A percentile compares a stretch with the other conserved stretches of the same genome.
These are phyloP conservation scores for Cladorrhinum sp. DNA, from an alignment of 2,329 filamentous ascomycete genomes.

Conservation along the genomic window DNA sequence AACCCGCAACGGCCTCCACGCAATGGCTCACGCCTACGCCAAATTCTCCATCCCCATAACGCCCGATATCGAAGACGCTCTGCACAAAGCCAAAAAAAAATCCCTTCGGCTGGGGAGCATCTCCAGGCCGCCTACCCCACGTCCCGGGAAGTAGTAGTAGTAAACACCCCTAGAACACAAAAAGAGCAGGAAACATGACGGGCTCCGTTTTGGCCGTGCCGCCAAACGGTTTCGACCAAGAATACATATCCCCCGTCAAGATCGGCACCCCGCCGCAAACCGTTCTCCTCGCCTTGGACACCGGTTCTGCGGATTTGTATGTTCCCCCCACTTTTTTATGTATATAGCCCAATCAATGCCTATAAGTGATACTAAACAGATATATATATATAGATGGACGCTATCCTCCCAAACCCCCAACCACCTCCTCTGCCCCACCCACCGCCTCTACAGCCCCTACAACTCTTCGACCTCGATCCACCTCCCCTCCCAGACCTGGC, in stretches of 20 bases:
- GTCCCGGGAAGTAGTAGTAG: too few species aligned
- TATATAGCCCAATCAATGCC: too few species aligned
- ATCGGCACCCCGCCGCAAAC: conserved; percentile 17
- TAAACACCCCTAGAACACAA: too few species aligned
- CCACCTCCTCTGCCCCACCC: not conserved
- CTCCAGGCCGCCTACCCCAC: too few species aligned
- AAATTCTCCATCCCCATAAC: conserved; percentile 7
- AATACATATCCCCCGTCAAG: conserved; percentile 17
- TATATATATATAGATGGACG: not conserved
- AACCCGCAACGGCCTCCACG: conserved; percentile 4
- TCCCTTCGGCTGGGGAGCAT: too few species aligned
- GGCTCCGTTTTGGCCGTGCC: conserved; percentile 9
- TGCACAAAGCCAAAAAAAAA: not conserved
- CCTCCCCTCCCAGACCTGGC: not conserved
- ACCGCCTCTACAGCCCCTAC: not conserved
- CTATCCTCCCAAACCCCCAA: not conserved
- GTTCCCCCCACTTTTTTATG: too few species aligned
- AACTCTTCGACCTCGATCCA: not conserved
- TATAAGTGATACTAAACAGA: too few species aligned
- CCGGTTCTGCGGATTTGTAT: conserved; percentile 62
- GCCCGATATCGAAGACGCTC: conserved; percentile 2
- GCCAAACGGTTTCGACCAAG: conserved; percentile 13
- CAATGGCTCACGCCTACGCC: conserved; percentile 13
- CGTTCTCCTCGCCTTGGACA: conserved; percentile 62
- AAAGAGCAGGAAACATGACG: not conserved